phyloP scores from a whole-genome alignment of 2,329 filamentous ascomycete species.

The Geosmithia putterillii region DNA sequence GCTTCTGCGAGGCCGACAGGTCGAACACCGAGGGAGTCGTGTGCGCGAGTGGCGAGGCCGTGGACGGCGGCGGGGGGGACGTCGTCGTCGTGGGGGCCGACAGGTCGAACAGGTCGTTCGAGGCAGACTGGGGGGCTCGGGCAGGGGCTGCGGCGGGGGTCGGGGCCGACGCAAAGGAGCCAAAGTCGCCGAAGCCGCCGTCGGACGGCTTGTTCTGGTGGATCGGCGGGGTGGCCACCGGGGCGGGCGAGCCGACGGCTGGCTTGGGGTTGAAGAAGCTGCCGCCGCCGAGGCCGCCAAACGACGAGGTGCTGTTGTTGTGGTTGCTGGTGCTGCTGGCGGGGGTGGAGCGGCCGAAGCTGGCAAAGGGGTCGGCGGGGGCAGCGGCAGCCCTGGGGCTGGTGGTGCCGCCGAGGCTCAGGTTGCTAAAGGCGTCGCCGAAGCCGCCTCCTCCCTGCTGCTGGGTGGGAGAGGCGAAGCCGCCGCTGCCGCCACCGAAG shows the following conservation, averaged over 20 bases:
- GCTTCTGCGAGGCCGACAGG: slow-evolving; percentile 44
- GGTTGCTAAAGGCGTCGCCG: slow-evolving; percentile 57
- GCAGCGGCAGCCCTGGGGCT: slow-evolving; percentile 26
- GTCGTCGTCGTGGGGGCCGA: slow-evolving; percentile 35
- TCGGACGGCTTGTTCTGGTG: slow-evolving; percentile 41
- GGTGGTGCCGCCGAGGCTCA: slow-evolving; percentile 27
- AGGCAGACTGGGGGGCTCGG: slow-evolving; percentile 22
- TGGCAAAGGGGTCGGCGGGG: slow-evolving; percentile 46
- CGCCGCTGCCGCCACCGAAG: slow-evolving; percentile 56
- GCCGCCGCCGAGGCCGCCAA: slow-evolving; percentile 52
- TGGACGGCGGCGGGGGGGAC: slow-evolving; percentile 28
- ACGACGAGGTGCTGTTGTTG: slow-evolving; percentile 25
- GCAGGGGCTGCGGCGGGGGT: slow-evolving; percentile 25
- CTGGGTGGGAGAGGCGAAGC: slow-evolving; percentile 32
- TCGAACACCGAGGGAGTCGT: slow-evolving; percentile 63
- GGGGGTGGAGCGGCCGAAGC: slow-evolving; percentile 28
- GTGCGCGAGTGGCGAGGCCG: slow-evolving; percentile 23
- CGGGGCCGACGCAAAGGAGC: slow-evolving; percentile 36
- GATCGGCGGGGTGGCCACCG: slow-evolving; percentile 7
- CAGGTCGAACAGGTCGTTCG: slow-evolving; percentile 73
- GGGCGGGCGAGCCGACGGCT: slow-evolving; percentile 38
- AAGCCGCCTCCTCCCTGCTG: slow-evolving; percentile 48
- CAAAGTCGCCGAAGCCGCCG: slow-evolving; percentile 55
- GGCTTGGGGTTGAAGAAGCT: slow-evolving; percentile 73
- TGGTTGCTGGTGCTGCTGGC: slow-evolving; percentile 12